Base-by-base conservation (phyloP, 129 eudicot genomes). In the Artemisia annua region DNA sequence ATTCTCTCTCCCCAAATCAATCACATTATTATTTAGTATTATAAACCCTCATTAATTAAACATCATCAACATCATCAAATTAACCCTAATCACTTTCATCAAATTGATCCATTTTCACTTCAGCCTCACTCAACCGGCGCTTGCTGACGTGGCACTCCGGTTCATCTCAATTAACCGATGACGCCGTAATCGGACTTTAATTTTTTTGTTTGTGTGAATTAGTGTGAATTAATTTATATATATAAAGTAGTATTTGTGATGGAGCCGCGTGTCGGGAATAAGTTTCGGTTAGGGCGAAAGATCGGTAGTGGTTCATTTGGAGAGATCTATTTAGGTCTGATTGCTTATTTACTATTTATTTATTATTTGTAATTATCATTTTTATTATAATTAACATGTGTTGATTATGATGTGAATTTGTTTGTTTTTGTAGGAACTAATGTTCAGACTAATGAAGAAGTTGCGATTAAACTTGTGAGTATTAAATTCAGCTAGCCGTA, bases 211-310 rank as follows among this genome's bases (percentile, higher is more conserved):
- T 20, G 22, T 20, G 22, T 20, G 22, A 20, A 20, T 20, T 56
- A 81, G 77, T 74, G 77, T 83, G 69, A n/a, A n/a, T 71, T 59
- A 51, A 62, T 76, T 72, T 52, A 48, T 54, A 51, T 12, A 43
- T 7, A 7, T n/a, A n/a, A n/a, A n/a, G n/a, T n/a, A 30, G 35
- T 3, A 10, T 54, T 16, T 16, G 4, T 1, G 69, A 94, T 94
- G 99, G 99, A 94, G 75, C 99, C 97, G 70, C 93, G 97, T 48
- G 96, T 94, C 20, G 99, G 93, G 50, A 94, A 94, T 67, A 94
- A 90, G 86, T 94, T 90, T 69, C 87, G 97, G 66, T 74, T 93
- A 39, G 98, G 98, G 57, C 87, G 96, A 22, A 93, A 93, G 90
- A 87, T 93, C 84, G 98, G 98, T 0, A 84, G 92, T 35, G 98